Conservation (phyloP, 345 rosid species). For the rapeseed (Brassica napus) region DNA sequence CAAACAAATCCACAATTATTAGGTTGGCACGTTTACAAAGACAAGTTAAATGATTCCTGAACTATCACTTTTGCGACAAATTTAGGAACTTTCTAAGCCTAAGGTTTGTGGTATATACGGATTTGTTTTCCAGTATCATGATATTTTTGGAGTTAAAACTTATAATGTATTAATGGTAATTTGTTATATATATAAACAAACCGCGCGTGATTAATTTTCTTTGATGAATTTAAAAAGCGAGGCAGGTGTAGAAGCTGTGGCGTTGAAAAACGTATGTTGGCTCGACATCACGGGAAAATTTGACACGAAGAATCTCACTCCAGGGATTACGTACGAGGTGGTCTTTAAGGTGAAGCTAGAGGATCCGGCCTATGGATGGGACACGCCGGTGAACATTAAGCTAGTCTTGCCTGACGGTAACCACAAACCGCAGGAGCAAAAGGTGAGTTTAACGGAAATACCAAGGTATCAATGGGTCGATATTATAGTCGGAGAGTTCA, state of each 20-base stretch:
- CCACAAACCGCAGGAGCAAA: slow-evolving; percentile 27
- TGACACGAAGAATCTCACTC: slow-evolving; percentile 52
- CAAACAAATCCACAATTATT: neutral
- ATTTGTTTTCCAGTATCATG: neutral
- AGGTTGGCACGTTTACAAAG: neutral
- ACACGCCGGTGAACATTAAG: slow-evolving; percentile 48
- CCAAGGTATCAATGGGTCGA: slow-evolving; percentile 55
- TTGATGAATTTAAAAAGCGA: slow-evolving; percentile 7
- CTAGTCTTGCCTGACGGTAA: slow-evolving; percentile 50
- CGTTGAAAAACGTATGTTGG: slow-evolving; percentile 58
- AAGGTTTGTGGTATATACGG: neutral
- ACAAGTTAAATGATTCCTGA: neutral
- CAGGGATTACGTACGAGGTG: slow-evolving; percentile 49
- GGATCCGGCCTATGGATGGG: slow-evolving; percentile 61
- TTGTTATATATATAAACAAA: no score
- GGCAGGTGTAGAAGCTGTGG: slow-evolving; percentile 44
- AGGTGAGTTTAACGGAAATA: slow-evolving; percentile 36
- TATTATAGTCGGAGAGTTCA: slow-evolving; percentile 51
- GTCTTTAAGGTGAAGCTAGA: slow-evolving; percentile 49
- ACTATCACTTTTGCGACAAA: neutral
- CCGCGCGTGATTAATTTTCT: neutral
- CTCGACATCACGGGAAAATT: slow-evolving; percentile 54
- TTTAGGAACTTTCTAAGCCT: neutral
- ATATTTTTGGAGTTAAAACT: neutral
- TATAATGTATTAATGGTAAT: neutral